Base-by-base conservation (phyloP, 2,329 filamentous ascomycete genomes). In the Allantophomopsis cytisporea region DNA sequence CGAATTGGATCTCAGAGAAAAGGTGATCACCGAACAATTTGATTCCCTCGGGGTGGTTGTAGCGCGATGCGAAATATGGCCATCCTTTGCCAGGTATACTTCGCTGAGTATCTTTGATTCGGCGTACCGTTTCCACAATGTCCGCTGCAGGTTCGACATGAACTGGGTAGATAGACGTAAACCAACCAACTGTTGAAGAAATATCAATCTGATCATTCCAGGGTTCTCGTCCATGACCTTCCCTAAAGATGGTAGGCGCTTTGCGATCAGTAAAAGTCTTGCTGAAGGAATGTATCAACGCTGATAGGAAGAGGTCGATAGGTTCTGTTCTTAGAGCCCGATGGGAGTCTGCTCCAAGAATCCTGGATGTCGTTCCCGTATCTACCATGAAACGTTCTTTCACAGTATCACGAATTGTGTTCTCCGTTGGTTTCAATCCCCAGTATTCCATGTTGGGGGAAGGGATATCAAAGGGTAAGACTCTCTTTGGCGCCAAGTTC, bases 1-100 rank as follows among this genome's bases (percentile, higher is more conserved):
- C 71, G 54, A 71, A 68, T 0, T 64, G 50, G 2, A 71, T 44
- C 45, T 72, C 68, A 43, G 65, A 58, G 1, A 54, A 49, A n/a
- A 51, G 51, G 42, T 62, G 56, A 1, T 56, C 45, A 1, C 45
- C 42, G 44, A 59, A 62, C 18, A 54, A 44, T 31, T 59, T 43
- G 1, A 42, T 45, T 2, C 56, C 55, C 1, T 51, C 47, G 16
- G 48, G 40, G 30, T 46, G 58, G 36, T 59, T 49, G 38, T 55
- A 55, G 5, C 54, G 52, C 2, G 52, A 51, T 1, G 59, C 54
- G 43, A 65, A 65, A 44, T 63, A 64, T 0, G 54, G 49, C 30
- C 52, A 47, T 1, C 61, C 62, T 39, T 63, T 61, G 14, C 47
- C 49, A 0, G 57, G 55, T 2, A 58, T 49, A 7, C 43, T 48